Base-by-base conservation (phyloP, 2,329 filamentous ascomycete species). In the Orbilia oligospora region DNA sequence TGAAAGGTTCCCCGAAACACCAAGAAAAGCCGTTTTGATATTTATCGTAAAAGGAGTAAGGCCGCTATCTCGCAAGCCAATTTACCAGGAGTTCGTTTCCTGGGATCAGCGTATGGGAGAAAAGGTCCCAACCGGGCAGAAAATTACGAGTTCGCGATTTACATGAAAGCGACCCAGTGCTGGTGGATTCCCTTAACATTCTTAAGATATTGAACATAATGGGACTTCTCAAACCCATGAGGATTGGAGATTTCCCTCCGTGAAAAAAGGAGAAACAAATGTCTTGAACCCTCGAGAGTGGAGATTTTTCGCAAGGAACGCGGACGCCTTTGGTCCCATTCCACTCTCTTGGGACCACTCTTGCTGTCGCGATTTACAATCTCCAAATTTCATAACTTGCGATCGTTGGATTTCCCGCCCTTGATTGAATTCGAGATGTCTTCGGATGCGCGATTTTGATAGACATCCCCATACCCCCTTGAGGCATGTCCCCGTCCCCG, bases 21-120 rank as follows among this genome's bases (percentile, higher is more conserved):
- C 64, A 65, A 64, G 53, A 24, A 46, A 67, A 61, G 33, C 66
- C 67, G 67, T 58, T 66, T 41, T 53, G 30, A 71, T 49, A 44
- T 61, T 70, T 76, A 65, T 36, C 58, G 58, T 41, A 41, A 77
- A 71, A 61, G 56, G 49, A 55, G 73, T 49, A 49, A 64, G 46
- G 58, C 56, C 53, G 20, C 53, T 24, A 51, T 67, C 33, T 76
- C 24, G 27, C 27, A 24, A 46, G 16, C 49, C 30, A 77, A 71
- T 77, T 77, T 77, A 77, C 73, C 73, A 71, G 58, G 30, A 67
- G 38, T 61, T 48, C 51, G 73, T 71, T 76, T 77, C 67, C 67
- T 71, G 73, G 73, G 67, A 77, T 77, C 58, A 51, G 64, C 71
- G 36, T 36, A 20, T 70, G 38, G 36, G 51, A 75, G 49, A 75